Evolutionary conservation across 495 filamentous ascomycete genomes (phyloP), one percentile per base, ranked within the genome.

Genomic region (Penicillium argentinense): DNA sequence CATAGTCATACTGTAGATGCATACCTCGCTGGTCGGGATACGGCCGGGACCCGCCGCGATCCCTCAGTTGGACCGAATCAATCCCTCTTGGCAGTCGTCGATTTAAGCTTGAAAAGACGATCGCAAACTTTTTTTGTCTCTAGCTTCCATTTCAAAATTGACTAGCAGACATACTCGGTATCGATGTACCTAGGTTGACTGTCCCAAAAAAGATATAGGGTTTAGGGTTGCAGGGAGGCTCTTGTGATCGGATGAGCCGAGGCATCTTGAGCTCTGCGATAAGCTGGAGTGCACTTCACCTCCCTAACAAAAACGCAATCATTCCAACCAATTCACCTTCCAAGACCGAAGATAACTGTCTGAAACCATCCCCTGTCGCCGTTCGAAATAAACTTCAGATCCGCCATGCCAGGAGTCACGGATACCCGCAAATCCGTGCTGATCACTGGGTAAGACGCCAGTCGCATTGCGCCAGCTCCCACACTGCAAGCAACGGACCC

Each of bases 361-460:
- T n/a, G n/a, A n/a, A n/a, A n/a, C n/a, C n/a, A n/a, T n/a, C n/a
- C n/a, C n/a, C n/a, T n/a, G n/a, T n/a, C n/a, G 25, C 11, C 25
- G 25, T 22, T 13, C 23, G 16, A 1, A n/a, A 18, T 17, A 18
- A 12, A 14, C 14, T 18, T 16, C 6, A 25, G 14, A 23, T 24
- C 43, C 5, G 39, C n/a, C 41, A 61, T 67, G 63, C 40, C 58
- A 24, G 47, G 39, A 38, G 46, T 40, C 21, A 57, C 45, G 27
- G 72, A 74, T 39, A 57, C 40, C 14, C 69, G 69, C 49, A 64
- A 63, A 51, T 71, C 68, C 11, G 70, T 76, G 21, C 59, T 75
- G 18, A 75, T 76, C 39, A 76, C 72, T 5, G 72, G 72, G 72
- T 75, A 63, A 43, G 71, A 48, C 14, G n/a, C 11, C 12, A n/a